Percentiles rank a stretch among this genome's conserved stretches.
Conservation (phyloP, 129 eudicot genomes). For the carrot (Daucus carota) region DH1_v3.0 NC_030381.2:42099001-42099500, state of each 20-base stretch:
- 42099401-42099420: background rate
- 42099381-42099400: background rate
- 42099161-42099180: background rate
- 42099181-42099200: background rate
- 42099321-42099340: background rate
- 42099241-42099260: background rate
- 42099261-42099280: background rate
- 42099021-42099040: constrained; percentile 34
- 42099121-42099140: background rate
- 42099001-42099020: constrained; percentile 33
- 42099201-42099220: background rate
- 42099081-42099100: background rate
- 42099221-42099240: background rate
- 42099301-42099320: background rate
- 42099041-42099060: background rate
- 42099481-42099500: background rate
- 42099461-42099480: background rate
- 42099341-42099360: background rate
- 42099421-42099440: background rate
- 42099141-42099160: background rate
- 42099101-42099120: background rate
- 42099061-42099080: background rate
- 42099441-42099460: background rate
- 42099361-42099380: background rate
- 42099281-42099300: background rate